Evolutionary conservation across 805 yeast genomes (phyloP).

Genomic region (Sporopachydermia lactativora): DNA sequence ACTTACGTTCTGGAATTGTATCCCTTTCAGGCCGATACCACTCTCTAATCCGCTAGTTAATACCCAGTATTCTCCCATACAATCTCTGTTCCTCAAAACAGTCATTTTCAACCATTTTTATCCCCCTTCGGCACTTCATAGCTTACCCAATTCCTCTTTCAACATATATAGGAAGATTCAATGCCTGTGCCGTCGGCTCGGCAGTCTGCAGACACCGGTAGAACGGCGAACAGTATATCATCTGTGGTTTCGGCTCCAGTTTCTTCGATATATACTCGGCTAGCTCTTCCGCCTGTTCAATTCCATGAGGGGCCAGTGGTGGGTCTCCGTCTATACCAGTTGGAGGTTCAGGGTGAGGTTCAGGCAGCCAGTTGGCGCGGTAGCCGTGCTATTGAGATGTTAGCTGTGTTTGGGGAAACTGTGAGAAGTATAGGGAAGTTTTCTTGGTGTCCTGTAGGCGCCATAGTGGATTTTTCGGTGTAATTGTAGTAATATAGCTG

Average conservation of each 20-base stretch:
- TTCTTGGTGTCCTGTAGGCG: too few relatives aligned
- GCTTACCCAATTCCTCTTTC: constrained; percentile 67
- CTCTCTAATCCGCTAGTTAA: constrained; percentile 27
- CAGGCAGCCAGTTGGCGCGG: constrained; percentile 70
- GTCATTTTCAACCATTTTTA: not conserved
- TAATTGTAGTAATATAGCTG: too few relatives aligned
- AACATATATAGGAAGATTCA: constrained; percentile 44
- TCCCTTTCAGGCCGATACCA: constrained; percentile 71
- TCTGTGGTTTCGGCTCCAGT: constrained; percentile 46
- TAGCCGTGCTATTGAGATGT: constrained; percentile 73
- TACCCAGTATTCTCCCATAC: too few relatives aligned
- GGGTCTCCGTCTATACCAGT: constrained; percentile 90
- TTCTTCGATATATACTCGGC: constrained; percentile 39
- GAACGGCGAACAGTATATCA: constrained; percentile 72
- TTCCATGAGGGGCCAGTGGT: constrained; percentile 77
- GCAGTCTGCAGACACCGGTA: constrained; percentile 82
- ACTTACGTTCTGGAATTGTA: constrained; percentile 42
- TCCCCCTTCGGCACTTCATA: too few relatives aligned
- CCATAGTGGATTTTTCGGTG: too few relatives aligned
- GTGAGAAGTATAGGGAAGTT: too few relatives aligned
- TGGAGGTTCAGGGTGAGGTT: constrained; percentile 66
- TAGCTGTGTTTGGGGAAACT: too few relatives aligned
- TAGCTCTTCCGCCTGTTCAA: constrained; percentile 72
- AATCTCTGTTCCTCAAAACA: too few relatives aligned
- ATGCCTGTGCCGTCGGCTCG: constrained; percentile 45